A percentile compares a stretch with the other conserved stretches of the same genome.
These are phyloP conservation scores for Chloris gayana DNA, from an alignment of 176 grass and related monocot species.

Conservation along the genomic window DNA sequence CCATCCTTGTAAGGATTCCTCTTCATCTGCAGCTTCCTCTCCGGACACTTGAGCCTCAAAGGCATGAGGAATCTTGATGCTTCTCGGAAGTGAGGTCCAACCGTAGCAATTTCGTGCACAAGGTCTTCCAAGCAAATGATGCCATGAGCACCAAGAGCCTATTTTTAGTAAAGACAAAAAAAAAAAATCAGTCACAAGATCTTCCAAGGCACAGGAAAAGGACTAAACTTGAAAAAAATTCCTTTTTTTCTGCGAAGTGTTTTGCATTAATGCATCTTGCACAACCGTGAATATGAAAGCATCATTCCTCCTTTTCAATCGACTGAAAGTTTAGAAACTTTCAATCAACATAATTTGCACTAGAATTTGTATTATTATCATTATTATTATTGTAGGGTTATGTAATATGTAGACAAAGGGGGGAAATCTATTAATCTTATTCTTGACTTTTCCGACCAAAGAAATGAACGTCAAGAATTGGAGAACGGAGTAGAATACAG, in stretches of 20 bases:
- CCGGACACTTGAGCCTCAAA: conserved; percentile 72
- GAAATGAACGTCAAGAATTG: too few species aligned
- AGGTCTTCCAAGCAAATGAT: conserved; percentile 77
- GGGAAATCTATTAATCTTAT: too few species aligned
- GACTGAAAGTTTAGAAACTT: not conserved
- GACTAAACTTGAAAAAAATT: not conserved
- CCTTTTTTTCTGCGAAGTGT: not conserved
- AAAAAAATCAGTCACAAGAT: not conserved
- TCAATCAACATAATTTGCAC: too few species aligned
- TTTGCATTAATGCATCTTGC: not conserved
- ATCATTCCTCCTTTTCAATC: not conserved
- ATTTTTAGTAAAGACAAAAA: not conserved
- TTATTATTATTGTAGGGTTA: too few species aligned
- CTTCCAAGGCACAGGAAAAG: too few species aligned
- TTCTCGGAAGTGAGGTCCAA: conserved; percentile 66
- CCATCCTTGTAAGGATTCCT: conserved; percentile 68
- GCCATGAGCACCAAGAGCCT: conserved; percentile 62
- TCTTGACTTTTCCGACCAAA: too few species aligned
- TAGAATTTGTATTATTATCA: too few species aligned
- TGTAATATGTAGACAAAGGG: too few species aligned
- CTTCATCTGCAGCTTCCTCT: conserved; percentile 68
- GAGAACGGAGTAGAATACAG: too few species aligned
- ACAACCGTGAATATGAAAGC: not conserved
- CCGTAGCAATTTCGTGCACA: conserved; percentile 55
- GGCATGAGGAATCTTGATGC: conserved; percentile 60